These are phyloP conservation scores for Aureobasidium sp. DNA, from an alignment of 2,329 filamentous ascomycete genomes.

Conservation along the genomic window DNA sequence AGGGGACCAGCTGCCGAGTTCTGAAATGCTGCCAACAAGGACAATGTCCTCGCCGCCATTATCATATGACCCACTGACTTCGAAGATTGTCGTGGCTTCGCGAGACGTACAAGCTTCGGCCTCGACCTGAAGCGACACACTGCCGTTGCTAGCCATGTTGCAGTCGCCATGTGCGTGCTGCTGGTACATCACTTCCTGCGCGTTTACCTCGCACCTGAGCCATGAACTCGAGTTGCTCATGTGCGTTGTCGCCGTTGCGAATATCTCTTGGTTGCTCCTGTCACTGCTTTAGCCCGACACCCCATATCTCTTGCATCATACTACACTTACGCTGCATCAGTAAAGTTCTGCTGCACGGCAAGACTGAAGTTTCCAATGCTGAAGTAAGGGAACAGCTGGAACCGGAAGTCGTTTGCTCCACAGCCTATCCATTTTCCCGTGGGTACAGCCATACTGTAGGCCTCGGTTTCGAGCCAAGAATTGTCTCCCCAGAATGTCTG, in stretches of 20 bases:
- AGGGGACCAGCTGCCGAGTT: slow-evolving; percentile 52
- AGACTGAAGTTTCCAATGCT: slow-evolving; percentile 23
- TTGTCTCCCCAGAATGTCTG: slow-evolving; percentile 21
- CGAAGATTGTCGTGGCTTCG: background rate
- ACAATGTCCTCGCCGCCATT: slow-evolving; percentile 54
- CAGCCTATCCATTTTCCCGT: slow-evolving; percentile 21
- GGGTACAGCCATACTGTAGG: slow-evolving; percentile 18
- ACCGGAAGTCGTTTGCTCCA: slow-evolving; percentile 17
- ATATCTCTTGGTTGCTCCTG: slow-evolving; percentile 1
- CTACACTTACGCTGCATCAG: slow-evolving; percentile 9
- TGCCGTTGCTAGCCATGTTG: slow-evolving; percentile 15
- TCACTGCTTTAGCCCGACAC: background rate
- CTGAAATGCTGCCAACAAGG: slow-evolving; percentile 49
- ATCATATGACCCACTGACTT: slow-evolving; percentile 33
- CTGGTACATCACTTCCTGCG: slow-evolving; percentile 13
- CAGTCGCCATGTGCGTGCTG: slow-evolving; percentile 22
- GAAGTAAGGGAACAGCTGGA: slow-evolving; percentile 21
- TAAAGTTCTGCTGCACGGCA: slow-evolving; percentile 19
- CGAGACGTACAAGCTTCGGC: background rate
- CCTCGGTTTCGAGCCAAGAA: slow-evolving; percentile 10
- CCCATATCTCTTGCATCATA: background rate
- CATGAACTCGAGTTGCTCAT: slow-evolving; percentile 16
- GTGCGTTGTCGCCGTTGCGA: slow-evolving; percentile 12
- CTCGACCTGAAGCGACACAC: background rate
- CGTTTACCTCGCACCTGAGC: slow-evolving; percentile 19